These are phyloP conservation scores for Fagopyrum homotropicum DNA, from an alignment of 148 eudicot genomes.

Conservation along the genomic window DNA sequence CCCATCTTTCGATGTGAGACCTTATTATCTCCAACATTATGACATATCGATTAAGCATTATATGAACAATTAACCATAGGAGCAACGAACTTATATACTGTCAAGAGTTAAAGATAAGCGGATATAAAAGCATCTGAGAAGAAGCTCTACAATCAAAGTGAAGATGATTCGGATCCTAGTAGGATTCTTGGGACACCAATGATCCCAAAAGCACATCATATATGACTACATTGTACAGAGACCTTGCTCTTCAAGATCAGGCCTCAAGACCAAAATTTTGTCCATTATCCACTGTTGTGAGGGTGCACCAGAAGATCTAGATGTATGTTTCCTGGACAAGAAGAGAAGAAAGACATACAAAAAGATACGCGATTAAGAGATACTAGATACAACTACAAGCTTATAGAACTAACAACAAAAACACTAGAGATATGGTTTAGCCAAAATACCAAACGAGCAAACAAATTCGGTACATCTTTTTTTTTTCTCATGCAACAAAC, in stretches of 20 bases:
- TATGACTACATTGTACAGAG: too few relatives aligned
- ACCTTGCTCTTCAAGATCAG: conserved; percentile 96
- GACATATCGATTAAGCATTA: too few relatives aligned
- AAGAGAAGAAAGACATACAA: background rate
- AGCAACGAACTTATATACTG: too few relatives aligned
- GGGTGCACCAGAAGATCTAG: conserved; percentile 38
- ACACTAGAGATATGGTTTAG: background rate
- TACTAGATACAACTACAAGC: background rate
- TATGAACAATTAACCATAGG: too few relatives aligned
- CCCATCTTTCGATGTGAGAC: too few relatives aligned
- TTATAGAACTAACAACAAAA: background rate
- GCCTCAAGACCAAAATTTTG: conserved; percentile 50
- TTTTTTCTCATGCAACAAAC: background rate
- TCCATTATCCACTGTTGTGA: conserved; percentile 72
- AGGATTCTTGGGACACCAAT: too few relatives aligned
- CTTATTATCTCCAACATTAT: too few relatives aligned
- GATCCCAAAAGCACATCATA: too few relatives aligned
- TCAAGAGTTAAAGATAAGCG: too few relatives aligned
- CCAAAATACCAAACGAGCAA: background rate
- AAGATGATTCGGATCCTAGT: too few relatives aligned
- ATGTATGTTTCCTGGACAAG: conserved; percentile 46
- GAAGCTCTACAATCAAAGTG: too few relatives aligned
- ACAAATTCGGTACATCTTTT: background rate
- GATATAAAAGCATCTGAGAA: too few relatives aligned
- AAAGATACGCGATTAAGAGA: background rate